Base-by-base conservation (phyloP, 257 asterid species). In the Capsicum chinense region DNA sequence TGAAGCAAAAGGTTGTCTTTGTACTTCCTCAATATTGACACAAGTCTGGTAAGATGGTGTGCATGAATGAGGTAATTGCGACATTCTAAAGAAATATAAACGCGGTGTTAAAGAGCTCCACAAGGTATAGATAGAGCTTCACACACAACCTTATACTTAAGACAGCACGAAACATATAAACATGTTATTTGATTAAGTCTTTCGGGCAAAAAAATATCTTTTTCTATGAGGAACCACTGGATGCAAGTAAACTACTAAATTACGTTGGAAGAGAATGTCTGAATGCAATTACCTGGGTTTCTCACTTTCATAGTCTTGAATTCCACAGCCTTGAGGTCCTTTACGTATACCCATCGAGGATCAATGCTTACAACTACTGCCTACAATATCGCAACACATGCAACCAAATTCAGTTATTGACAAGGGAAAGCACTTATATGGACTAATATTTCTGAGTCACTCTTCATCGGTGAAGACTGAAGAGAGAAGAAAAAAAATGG, bases 341-440 rank as follows among this genome's bases (percentile, higher is more conserved):
- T 93, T 88, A 92, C 79, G 83, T 92, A 96, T 56, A 94, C 94
- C 87, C 97, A 89, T 79, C 97, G 94, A 79, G 99, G 99, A 88
- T 96, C 99, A 85, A 96, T 92, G 94, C 98, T 96, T 73, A 94
- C 97, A 85, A 93, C 99, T 87, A 96, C 99, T 71, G 99, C 99
- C 99, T 96, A 84, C 80, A 76, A 56, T 21, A 79, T n/a, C 47
- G 26, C 48, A 76, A 76, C 12, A 14, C 15, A 76, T 21, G 14
- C 63, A 50, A 69, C 15, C 47, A 52, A 52, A 26, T 26, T 50
- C 48, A 76, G 54, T 0, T 48, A 13, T 8, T 54, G 26, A 52
- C 0, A 26, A 76, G 26, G 64, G 39, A 76, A 26, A 26, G 64
- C 26, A 14, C 26, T 26, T 26, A 7, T 26, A 26, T 13, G 11